Percentiles rank a stretch among this genome's conserved stretches.
Conservation (phyloP, 2,329 filamentous ascomycete genomes). For the Talaromyces marneffei region DNA sequence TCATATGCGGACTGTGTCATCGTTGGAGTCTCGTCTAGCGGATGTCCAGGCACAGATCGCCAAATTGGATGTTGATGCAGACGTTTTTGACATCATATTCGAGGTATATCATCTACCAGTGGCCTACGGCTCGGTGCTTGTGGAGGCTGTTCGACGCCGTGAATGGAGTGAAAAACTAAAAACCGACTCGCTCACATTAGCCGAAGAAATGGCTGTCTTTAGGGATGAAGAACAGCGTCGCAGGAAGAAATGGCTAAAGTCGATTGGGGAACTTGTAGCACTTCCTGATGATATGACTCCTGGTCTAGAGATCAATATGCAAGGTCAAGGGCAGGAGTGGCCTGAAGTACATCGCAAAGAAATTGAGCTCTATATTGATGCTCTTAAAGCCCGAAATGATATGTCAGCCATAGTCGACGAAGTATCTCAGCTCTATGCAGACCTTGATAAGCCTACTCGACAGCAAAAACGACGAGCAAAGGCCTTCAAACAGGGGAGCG, state of each 20-base stretch:
- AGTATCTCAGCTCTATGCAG: conserved; percentile 68
- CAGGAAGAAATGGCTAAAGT: conserved; percentile 84
- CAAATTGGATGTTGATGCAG: conserved; percentile 66
- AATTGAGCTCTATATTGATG: conserved; percentile 65
- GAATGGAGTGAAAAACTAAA: conserved; percentile 93
- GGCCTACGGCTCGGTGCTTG: conserved; percentile 81
- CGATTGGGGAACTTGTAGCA: conserved; percentile 66
- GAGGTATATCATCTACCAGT: conserved; percentile 77
- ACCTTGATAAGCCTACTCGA: conserved; percentile 74
- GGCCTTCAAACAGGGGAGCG: conserved; percentile 92
- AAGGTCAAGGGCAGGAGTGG: conserved; percentile 75
- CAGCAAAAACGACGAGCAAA: conserved; percentile 82
- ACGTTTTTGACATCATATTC: conserved; percentile 74
- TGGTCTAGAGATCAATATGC: conserved; percentile 77
- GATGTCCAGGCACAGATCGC: conserved; percentile 67
- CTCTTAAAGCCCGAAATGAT: conserved; percentile 59
- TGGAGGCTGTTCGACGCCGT: conserved; percentile 76
- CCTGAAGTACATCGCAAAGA: conserved; percentile 70
- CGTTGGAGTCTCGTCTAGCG: conserved; percentile 69
- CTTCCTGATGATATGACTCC: conserved; percentile 63
- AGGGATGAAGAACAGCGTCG: conserved; percentile 89
- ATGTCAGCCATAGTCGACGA: conserved; percentile 65
- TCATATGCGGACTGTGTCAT: conserved; percentile 77
- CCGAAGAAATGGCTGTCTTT: conserved; percentile 87
- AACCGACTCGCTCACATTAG: conserved; percentile 75